Conservation (phyloP, 352 stramenopile species). For the Pythium scleroteichum region DNA sequence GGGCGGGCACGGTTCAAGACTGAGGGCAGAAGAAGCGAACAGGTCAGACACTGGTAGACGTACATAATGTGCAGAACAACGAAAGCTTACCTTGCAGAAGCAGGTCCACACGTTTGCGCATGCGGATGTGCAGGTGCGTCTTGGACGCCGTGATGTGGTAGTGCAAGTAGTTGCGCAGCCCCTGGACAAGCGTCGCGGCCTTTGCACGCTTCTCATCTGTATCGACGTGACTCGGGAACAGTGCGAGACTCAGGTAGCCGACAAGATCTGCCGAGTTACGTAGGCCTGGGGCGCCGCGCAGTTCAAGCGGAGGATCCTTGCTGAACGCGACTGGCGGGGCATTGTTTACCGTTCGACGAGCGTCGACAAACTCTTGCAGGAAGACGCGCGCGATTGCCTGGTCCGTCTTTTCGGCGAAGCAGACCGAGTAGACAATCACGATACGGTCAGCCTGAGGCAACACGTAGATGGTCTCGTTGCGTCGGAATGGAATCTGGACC, state of each 20-base stretch:
- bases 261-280: slow-evolving; percentile 72
- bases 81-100: slow-evolving; percentile 82
- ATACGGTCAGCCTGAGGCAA: slow-evolving; percentile 87
- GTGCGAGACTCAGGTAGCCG: slow-evolving; percentile 86
- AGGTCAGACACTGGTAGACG: neutral
- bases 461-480: slow-evolving; percentile 85
- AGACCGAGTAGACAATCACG: slow-evolving; percentile 91
- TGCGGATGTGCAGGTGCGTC: slow-evolving; percentile 95
- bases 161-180: slow-evolving; percentile 93
- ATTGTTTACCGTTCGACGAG: slow-evolving; percentile 91
- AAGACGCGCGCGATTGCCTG: slow-evolving; percentile 91
- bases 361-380: slow-evolving; percentile 92
- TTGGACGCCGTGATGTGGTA: slow-evolving; percentile 97
- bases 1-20: slow-evolving; percentile 91
- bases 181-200: slow-evolving; percentile 81
- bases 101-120: slow-evolving; percentile 92
- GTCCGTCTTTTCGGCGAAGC: slow-evolving; percentile 94
- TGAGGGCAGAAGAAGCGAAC: slow-evolving; percentile 21
- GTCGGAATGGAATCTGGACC: slow-evolving; percentile 86
- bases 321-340: slow-evolving; percentile 91
- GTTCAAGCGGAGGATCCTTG: slow-evolving; percentile 88
- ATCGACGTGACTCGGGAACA: slow-evolving; percentile 91
- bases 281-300: slow-evolving; percentile 68
- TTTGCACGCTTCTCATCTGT: slow-evolving; percentile 88
- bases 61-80: neutral